Base-by-base conservation (phyloP, 2,329 filamentous ascomycete genomes). In the Hortaea werneckii region DNA sequence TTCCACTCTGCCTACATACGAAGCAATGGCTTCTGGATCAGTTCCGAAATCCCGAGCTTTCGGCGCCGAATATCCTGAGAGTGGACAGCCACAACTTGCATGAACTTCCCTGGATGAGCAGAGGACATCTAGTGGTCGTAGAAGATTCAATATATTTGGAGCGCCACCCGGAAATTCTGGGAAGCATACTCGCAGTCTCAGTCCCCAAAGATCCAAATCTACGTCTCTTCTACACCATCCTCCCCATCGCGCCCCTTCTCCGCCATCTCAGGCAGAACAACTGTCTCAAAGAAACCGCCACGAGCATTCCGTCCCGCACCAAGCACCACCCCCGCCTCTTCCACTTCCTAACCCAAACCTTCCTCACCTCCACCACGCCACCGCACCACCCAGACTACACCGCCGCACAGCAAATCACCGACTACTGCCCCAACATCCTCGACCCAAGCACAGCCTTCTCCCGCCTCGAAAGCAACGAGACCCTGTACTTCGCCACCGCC, bases 151-250 rank as follows among this genome's bases (percentile, higher is more conserved):
- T 48, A 8, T 39, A 44, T 27, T 20, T 52, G 10, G 35, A 48
- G 8, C 42, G 44, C 29, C 26, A 51, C 7, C 30, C 40, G 1
- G 12, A 37, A 5, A 20, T 30, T 6, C 50, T 50, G 5, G 38
- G 56, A 8, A 42, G 47, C 5, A 47, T 60, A 11, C 20, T 57
- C 27, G 53, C 53, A 5, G 42, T 58, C 7, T 11, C 56, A 5
- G 46, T 48, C 32, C 50, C 51, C 2, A 13, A 42, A 10, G 54
- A 55, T 39, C 40, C 29, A 10, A 40, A 49, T 6, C 43, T 57
- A 7, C 51, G 55, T 12, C 58, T 43, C 42, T 59, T 53, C 47
- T 60, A 58, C 45, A 49, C 45, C 8, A 26, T 43, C 32, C 26
- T 47, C 3, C 44, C 48, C 4, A 38, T 46, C 28, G 27, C 9